Evolutionary conservation across 495 filamentous ascomycete genomes (phyloP), one percentile per base, ranked within the genome.

Genomic region (Pyrenula aspistea): DNA sequence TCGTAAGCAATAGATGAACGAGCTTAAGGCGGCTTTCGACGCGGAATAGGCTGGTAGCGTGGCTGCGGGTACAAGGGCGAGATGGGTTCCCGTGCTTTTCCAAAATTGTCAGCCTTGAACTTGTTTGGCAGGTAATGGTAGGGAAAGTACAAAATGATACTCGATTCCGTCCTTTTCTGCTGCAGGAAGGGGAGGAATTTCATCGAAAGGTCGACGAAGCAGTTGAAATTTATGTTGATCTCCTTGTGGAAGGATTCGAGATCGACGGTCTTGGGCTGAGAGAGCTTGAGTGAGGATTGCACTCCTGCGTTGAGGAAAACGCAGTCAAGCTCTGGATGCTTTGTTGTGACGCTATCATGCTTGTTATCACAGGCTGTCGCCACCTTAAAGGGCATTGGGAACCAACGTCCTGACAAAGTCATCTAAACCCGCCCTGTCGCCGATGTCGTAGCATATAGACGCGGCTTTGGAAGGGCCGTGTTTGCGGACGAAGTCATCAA

Each of bases 161-260:
- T 63, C 1, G 73, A 65, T 57, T 68, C 59, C 2, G 55, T 56
- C 19, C 62, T 10, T 57, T 81, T 73, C 42, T 67, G 69, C 59
- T 81, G 73, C 1, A 90, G 73, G 60, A 83, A 78, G 0, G 86
- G 83, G 0, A 87, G 71, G 65, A 90, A 83, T 0, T 76, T 76
- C 12, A 81, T 76, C 21, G 79, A 76, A 1, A 88, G 70, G 58
- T 80, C 73, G 4, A 91, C 64, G 51, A 77, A 75, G 15, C 84
- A 74, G 24, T 78, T 76, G 67, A 88, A 90, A 69, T 91, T 90
- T 1, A 82, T 87, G 10, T 67, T 69, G 23, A 88, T 56, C 63
- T 90, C 87, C 4, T 68, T 59, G 49, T 79, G 66, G 19, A 84
- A 65, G 0, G 68, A 49, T 0, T 67, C 62, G 0, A 90, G 69